Base-by-base conservation (phyloP, 2,329 filamentous ascomycete species). In the Scedosporium apiospermum region DNA sequence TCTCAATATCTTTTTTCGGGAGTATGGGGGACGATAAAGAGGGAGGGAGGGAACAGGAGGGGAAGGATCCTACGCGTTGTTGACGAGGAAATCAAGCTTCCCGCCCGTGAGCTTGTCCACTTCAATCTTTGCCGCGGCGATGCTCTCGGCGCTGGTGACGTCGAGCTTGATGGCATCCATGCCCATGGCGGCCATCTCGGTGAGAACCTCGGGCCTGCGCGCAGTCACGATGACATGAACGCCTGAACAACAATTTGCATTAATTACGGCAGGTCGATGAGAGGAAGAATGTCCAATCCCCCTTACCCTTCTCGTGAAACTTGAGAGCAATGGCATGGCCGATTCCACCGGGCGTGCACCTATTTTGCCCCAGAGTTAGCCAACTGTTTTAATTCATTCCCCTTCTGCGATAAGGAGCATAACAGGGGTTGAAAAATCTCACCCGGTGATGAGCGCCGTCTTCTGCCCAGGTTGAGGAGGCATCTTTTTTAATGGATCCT, bases 341-440 rank as follows among this genome's bases (percentile, higher is more conserved):
- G 63, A 86, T 85, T 34, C 83, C 83, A 14, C 82, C 83, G 1
- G 83, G 81, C 6, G 82, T 80, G 68, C 83, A 85, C 14, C 83
- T 85, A 63, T 26, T 14, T 16, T 49, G 2, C n/a, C 21, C 16
- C 18, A 4, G 1, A 27, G 51, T 23, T 14, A 26, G n/a, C 21
- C n/a, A n/a, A n/a, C n/a, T n/a, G n/a, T n/a, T 9, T n/a, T 42
- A 12, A 57, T 55, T 60, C 26, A 57, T 58, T 55, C 27, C 30
- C 6, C 27, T 30, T 30, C 27, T 30, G 27, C 27, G 6, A 27
- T 23, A 21, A 23, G 6, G 6, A 34, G 30, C 34, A 18, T 42
- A 27, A 23, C 3, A 3, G 34, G 53, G 46, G 14, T 59, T 14
- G 41, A 1, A 30, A 44, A 9, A 7, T 64, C 73, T 21, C 70